Base-by-base conservation (phyloP, 78 protist genomes). In the Polysphondylium violaceum region DNA sequence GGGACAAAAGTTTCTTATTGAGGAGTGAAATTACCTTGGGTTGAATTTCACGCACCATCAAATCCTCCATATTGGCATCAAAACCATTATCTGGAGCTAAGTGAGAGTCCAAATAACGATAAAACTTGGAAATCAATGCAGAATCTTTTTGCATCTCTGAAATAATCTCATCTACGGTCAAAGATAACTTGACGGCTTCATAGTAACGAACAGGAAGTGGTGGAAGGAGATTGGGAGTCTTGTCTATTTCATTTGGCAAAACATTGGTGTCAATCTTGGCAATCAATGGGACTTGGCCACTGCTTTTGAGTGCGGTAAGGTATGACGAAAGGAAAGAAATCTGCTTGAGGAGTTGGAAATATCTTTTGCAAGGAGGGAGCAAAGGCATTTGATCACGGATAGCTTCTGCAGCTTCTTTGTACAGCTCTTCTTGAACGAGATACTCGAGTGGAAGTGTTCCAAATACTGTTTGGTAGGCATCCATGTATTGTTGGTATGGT, bases 181-280 rank as follows among this genome's bases (percentile, higher is more conserved):
- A 53, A 19, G 58, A 19, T 50, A 72, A 33, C 19, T 72, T 29
- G 12, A 72, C 31, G 29, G 38, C 29, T 64, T 64, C 36, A 31
- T 51, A 75, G 60, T 36, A 75, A 41, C 85, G 19, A 23, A 75
- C 85, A 36, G 85, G 85, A 9, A 75, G 60, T 41, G 85, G 85
- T 38, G 85, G 85, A 29, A 75, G 36, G 36, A 47, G 23, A 21
- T 27, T 14, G 36, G 85, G 85, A 25, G 85, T 75, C 36, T 35
- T 27, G 3, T 11, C 7, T 59, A n/a, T 1, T 21, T 12, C 31
- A 19, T 12, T 21, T 59, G 23, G 17, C 16, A 21, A 36, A 31
- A 35, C 19, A 63, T 60, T 23, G 4, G 5, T n/a, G n/a, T 60
- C 31, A 61, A 43, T 21, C 21, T 38, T 19, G 23, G 51, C 35